Conservation (phyloP, 306 rosid species). For the Purshia tridentata region DNA sequence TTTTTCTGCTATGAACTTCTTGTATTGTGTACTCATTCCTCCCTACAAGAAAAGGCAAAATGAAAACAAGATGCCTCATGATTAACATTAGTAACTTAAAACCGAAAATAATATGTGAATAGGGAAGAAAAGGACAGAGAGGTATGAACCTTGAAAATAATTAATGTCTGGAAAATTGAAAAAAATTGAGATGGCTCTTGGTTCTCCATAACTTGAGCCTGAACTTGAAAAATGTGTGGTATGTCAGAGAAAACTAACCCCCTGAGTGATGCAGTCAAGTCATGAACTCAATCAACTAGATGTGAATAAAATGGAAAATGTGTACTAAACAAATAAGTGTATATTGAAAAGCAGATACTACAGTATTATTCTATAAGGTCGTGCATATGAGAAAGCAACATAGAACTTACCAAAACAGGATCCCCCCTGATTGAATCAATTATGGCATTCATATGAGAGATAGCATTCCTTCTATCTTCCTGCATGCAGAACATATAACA, state of each 20-base stretch:
- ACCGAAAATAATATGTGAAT: conserved; percentile 15
- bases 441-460: conserved; percentile 53
- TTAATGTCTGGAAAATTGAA: conserved; percentile 61
- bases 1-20: conserved; percentile 52
- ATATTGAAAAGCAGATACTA: neutral
- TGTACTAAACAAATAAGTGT: conserved; percentile 14
- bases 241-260: conserved; percentile 23
- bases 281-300: conserved; percentile 6
- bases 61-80: conserved; percentile 16
- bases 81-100: conserved; percentile 12
- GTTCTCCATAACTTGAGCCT: conserved; percentile 76
- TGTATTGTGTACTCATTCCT: conserved; percentile 70
- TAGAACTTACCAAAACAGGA: conserved; percentile 67
- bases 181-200: conserved; percentile 88
- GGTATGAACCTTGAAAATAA: conserved; percentile 68
- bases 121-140: conserved; percentile 7
- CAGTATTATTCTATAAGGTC: neutral
- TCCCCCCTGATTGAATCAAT: conserved; percentile 53
- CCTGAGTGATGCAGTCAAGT: conserved; percentile 8
- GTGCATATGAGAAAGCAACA: conserved; percentile 18
- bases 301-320: conserved; percentile 20
- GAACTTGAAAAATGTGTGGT: conserved; percentile 29
- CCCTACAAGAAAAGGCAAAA: conserved; percentile 50
- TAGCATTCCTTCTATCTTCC: conserved; percentile 69
- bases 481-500: conserved; percentile 35